Evolutionary conservation across 108 stramenopile species (phyloP), one percentile per base, ranked within the genome.

Genomic region (Fragilariopsis cylindrus): DNA sequence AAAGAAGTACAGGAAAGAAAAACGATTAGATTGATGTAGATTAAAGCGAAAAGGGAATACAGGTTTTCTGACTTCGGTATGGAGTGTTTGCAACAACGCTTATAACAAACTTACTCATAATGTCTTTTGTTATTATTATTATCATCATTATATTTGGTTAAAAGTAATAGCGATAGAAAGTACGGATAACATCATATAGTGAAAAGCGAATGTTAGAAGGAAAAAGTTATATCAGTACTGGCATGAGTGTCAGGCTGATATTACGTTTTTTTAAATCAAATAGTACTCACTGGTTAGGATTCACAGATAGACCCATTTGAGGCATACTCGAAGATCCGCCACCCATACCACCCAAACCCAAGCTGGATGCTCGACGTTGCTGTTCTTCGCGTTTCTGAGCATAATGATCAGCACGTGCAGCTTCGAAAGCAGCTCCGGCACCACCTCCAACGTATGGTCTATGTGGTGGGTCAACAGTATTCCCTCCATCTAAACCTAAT

Each of bases 351-450:
- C 82, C 82, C 39, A 85, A 75, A 21, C 85, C 85, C 11, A 87
- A 67, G 52, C 87, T 77, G 3, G 83, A 82, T 11, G 81, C 81
- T 21, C 87, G 75, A 11, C 87, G 81, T 65, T 84, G 81, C 65
- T 84, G 81, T 58, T 87, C 83, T 49, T 76, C 78, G 8, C 73
- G 63, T 30, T 81, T 76, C 47, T 73, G 80, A 44, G 66, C 72
- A 15, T 85, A 78, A 73, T 91, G 87, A 76, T 92, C 92, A 3
- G 89, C 92, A 19, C 92, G 71, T 40, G 90, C 89, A 43, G 94
- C 92, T 77, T 95, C 92, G 65, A 86, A 95, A 18, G 92, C 94
- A 42, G 92, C 89, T 42, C 90, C 94, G 50, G 92, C 58, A 60
- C 90, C 91, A 18, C 90, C 91, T 57, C 91, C 90, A 4, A 88